Conservation (phyloP, 2,329 filamentous ascomycete genomes). For the Atkinsonella texensis region DNA sequence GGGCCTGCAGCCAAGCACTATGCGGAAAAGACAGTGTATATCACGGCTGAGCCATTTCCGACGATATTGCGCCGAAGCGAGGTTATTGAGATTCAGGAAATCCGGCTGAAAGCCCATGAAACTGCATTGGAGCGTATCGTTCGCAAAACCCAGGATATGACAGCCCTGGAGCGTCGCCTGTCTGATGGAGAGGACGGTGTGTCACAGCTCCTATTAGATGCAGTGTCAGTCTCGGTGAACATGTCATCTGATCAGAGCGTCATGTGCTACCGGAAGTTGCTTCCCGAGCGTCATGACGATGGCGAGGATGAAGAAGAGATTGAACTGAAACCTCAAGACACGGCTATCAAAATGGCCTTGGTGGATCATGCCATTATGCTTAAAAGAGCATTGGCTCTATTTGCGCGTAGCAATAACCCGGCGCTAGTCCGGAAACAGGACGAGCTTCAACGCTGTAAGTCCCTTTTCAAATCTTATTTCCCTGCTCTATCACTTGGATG, state of each 20-base stretch:
- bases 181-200: constrained; percentile 60
- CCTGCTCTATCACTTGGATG: neutral
- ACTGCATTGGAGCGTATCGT: constrained; percentile 85
- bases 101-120: constrained; percentile 62
- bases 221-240: constrained; percentile 66
- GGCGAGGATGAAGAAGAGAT: constrained; percentile 24
- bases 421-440: constrained; percentile 42
- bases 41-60: constrained; percentile 75
- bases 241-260: constrained; percentile 64
- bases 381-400: constrained; percentile 64
- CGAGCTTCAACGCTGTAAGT: constrained; percentile 55
- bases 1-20: constrained; percentile 61
- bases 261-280: constrained; percentile 61
- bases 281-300: constrained; percentile 41
- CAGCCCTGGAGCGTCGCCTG: constrained; percentile 61
- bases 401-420: constrained; percentile 50
- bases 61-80: constrained; percentile 84
- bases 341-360: constrained; percentile 70
- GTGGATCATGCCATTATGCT: constrained; percentile 83
- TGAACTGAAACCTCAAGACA: constrained; percentile 51
- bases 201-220: constrained; percentile 58
- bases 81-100: constrained; percentile 55
- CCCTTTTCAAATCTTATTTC: neutral
- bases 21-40: constrained; percentile 75
- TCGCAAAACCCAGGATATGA: constrained; percentile 80